Conservation (phyloP, 75 land plant species). For the Gnetum montanum region DNA sequence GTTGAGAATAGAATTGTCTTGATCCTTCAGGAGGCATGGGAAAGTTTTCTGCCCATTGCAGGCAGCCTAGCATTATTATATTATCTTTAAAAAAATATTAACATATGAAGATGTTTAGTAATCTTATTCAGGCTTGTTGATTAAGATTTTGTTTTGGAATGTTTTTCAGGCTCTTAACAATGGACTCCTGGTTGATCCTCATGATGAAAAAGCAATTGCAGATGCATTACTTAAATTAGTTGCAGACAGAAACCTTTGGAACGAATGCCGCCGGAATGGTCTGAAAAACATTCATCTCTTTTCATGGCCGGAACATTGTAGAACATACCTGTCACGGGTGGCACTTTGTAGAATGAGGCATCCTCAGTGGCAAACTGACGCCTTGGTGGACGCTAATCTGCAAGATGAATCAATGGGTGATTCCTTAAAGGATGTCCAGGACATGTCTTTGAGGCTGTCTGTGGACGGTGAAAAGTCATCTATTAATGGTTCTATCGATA, state of each 20-base stretch:
- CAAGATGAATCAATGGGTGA: constrained; percentile 61
- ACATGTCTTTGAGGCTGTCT: constrained; percentile 70
- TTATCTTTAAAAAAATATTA: too few species aligned
- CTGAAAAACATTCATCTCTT: constrained; percentile 51
- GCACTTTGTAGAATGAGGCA: constrained; percentile 86
- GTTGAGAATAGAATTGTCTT: too few species aligned
- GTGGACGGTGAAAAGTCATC: constrained; percentile 60
- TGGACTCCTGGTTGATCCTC: constrained; percentile 68
- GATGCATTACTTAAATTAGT: constrained; percentile 50
- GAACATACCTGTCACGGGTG: constrained; percentile 59
- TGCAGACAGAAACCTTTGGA: constrained; percentile 52
- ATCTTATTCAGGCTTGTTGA: background rate
- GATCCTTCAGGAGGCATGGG: too few species aligned
- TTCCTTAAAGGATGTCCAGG: constrained; percentile 78
- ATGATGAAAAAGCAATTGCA: constrained; percentile 46
- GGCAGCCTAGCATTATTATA: too few species aligned
- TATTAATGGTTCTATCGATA: constrained; percentile 27
- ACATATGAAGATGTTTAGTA: background rate
- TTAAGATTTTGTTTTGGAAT: background rate
- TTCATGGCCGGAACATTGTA: constrained; percentile 76
- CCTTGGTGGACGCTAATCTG: constrained; percentile 32
- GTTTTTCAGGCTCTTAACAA: constrained; percentile 46
- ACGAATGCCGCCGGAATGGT: constrained; percentile 49
- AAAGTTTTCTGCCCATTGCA: too few species aligned
- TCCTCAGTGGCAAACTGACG: constrained; percentile 89